A percentile compares a stretch with the other conserved stretches of the same genome.
Conservation (phyloP, 345 rosid species). For the Anacardium occidentale region DNA sequence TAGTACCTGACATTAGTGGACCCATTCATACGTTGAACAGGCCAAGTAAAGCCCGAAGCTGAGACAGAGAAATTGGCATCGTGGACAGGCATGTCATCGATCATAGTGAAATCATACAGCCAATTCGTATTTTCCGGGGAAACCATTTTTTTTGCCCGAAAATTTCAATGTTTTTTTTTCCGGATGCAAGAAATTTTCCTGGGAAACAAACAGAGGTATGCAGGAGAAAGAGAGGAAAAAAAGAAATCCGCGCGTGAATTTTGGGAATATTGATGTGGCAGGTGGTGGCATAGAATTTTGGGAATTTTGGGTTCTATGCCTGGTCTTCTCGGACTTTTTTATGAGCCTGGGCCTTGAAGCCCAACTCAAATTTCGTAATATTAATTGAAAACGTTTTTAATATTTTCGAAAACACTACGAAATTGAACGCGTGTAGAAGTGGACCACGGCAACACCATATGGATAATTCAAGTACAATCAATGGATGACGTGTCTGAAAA, state of each 20-base stretch:
- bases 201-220: slow-evolving; percentile 2
- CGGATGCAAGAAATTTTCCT: slow-evolving; percentile 5
- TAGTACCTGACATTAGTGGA: slow-evolving; percentile 63
- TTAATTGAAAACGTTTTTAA: neutral
- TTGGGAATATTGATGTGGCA: neutral
- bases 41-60: slow-evolving; percentile 71
- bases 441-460: neutral
- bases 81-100: slow-evolving; percentile 68
- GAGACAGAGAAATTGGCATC: slow-evolving; percentile 55
- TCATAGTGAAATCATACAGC: slow-evolving; percentile 57
- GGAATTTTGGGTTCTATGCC: neutral
- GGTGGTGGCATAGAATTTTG: slow-evolving; percentile 2
- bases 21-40: slow-evolving; percentile 51
- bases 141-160: slow-evolving; percentile 48
- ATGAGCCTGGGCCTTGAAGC: neutral
- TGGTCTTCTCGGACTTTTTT: neutral
- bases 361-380: neutral
- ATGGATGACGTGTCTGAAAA: neutral
- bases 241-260: neutral
- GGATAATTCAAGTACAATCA: neutral
- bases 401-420: neutral
- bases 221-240: neutral
- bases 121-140: slow-evolving; percentile 71
- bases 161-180: slow-evolving; percentile 3
- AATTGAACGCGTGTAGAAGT: neutral